Conservation (phyloP, 768 basidiomycete genomes). For the Boletus edulis region DNA sequence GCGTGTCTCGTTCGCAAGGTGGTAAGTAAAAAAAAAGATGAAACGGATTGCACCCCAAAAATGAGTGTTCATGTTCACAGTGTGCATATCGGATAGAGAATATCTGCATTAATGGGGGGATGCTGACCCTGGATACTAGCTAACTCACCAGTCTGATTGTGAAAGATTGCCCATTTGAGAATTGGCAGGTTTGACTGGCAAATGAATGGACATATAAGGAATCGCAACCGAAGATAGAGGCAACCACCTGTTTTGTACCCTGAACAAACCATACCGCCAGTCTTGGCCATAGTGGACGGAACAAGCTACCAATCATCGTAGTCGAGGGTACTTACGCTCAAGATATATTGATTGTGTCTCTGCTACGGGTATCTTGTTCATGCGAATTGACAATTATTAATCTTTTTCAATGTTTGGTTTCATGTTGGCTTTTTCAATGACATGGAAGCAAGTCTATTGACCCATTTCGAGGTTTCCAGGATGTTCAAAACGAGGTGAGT, state of each 20-base stretch:
- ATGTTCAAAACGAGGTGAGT: constrained; percentile 2
- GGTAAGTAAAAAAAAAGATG: constrained; percentile 47
- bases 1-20: constrained; percentile 55
- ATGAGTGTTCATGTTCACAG: constrained; percentile 88
- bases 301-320: constrained; percentile 3
- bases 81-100: constrained; percentile 11
- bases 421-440: neutral
- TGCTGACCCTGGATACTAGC: neutral
- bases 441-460: constrained; percentile 3
- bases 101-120: neutral
- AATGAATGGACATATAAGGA: constrained; percentile 16
- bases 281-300: neutral
- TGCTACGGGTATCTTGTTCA: constrained; percentile 74
- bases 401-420: neutral
- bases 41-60: constrained; percentile 68
- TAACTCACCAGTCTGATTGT: constrained; percentile 70
- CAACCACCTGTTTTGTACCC: constrained; percentile 60
- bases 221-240: constrained; percentile 69
- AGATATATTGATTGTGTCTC: constrained; percentile 71
- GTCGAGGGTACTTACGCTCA: constrained; percentile 43
- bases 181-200: constrained; percentile 8
- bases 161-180: constrained; percentile 49
- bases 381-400: constrained; percentile 18
- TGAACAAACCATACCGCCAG: constrained; percentile 25
- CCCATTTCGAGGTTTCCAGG: neutral